phyloP scores from a whole-genome alignment of 129 eudicot genomes.

The Escallonia herrerae region DNA sequence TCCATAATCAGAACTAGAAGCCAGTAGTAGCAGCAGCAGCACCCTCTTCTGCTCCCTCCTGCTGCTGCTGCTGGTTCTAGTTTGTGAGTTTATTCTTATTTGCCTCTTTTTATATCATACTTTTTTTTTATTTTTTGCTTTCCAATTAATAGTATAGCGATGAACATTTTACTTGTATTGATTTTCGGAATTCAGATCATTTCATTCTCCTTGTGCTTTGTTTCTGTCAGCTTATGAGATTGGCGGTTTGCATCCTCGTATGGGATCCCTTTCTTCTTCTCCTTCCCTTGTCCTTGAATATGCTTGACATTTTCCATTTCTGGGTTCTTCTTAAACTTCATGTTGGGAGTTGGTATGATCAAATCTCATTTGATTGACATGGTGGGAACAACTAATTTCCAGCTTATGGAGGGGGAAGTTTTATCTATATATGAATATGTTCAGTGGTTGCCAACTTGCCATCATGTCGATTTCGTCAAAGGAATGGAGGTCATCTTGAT shows the following conservation, averaged over 20 bases:
- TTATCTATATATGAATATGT: no score
- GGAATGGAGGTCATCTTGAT: no score
- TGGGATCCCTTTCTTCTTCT: no score
- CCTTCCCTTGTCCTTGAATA: neutral
- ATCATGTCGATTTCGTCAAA: no score
- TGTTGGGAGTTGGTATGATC: neutral
- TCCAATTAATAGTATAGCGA: constrained; percentile 43
- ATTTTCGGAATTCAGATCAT: constrained; percentile 13
- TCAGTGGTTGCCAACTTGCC: no score
- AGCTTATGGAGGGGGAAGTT: no score
- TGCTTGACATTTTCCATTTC: neutral
- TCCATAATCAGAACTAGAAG: constrained; percentile 23
- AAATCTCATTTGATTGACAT: neutral
- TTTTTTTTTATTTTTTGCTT: constrained; percentile 26
- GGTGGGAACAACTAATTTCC: no score
- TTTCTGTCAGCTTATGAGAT: neutral
- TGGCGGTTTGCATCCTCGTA: neutral
- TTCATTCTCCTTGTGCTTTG: constrained; percentile 1
- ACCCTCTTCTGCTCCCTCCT: constrained; percentile 8
- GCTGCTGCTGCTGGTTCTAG: constrained; percentile 23
- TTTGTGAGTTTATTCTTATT: constrained; percentile 42
- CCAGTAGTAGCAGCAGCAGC: constrained; percentile 17
- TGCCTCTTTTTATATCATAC: constrained; percentile 23
- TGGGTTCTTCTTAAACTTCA: neutral
- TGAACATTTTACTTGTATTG: constrained; percentile 50